Evolutionary conservation across 2,329 filamentous ascomycete genomes (phyloP).

Genomic region (Aspergillus calidoustus): DNA sequence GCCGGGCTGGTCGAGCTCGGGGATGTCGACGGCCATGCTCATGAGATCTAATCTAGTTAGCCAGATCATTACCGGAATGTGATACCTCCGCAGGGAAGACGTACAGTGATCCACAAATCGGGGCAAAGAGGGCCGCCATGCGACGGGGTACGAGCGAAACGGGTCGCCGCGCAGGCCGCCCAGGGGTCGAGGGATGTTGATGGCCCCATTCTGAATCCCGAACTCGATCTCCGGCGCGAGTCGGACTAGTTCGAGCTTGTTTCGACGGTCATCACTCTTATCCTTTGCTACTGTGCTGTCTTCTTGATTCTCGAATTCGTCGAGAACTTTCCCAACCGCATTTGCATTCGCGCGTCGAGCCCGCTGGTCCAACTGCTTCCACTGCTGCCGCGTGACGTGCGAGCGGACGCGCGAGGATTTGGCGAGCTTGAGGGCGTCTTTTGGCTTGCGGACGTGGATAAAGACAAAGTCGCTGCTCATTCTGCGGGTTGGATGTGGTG

Average conservation of each 20-base stretch:
- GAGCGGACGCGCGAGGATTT: slow-evolving; percentile 32
- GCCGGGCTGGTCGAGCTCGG: slow-evolving; percentile 44
- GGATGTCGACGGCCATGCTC: slow-evolving; percentile 48
- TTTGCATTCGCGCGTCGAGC: neutral
- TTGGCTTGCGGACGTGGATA: slow-evolving; percentile 32
- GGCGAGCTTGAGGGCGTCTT: slow-evolving; percentile 31
- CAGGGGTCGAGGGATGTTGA: slow-evolving; percentile 22
- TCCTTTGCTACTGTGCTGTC: neutral
- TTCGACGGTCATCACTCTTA: neutral
- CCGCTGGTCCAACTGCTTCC: slow-evolving; percentile 20
- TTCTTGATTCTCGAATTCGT: slow-evolving; percentile 3
- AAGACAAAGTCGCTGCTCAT: slow-evolving; percentile 27
- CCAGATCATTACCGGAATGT: neutral
- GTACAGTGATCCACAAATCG: slow-evolving; percentile 40
- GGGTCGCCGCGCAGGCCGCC: slow-evolving; percentile 35
- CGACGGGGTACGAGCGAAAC: slow-evolving; percentile 43
- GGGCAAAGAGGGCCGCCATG: slow-evolving; percentile 41
- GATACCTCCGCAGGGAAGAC: slow-evolving; percentile 12
- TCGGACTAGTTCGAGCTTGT: neutral
- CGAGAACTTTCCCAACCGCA: slow-evolving; percentile 5
- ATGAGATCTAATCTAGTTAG: slow-evolving; percentile 34
- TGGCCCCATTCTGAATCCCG: neutral
- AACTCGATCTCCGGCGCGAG: neutral
- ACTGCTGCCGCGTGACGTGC: slow-evolving; percentile 34
- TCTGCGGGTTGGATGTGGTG: neutral